These are phyloP conservation scores for Cutaneotrichosporon sp. DNA, from an alignment of 1,284 basidiomycete species.

Conservation along the genomic window DNA sequence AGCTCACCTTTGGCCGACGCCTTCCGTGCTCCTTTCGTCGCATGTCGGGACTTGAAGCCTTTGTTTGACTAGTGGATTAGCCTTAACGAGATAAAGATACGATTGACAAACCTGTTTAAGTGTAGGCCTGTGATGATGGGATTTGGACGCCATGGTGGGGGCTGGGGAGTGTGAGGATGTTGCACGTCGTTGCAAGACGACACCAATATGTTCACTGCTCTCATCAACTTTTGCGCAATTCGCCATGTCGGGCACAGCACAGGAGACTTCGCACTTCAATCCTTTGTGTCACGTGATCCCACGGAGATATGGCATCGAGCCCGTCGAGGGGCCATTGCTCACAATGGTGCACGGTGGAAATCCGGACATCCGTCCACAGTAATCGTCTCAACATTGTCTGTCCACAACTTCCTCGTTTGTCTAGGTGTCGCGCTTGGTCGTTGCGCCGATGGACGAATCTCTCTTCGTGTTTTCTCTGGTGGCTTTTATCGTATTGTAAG, in stretches of 20 bases:
- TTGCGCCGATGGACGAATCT: conserved; percentile 39
- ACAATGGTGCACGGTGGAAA: no score
- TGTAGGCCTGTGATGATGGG: conserved; percentile 67
- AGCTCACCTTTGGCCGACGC: conserved; percentile 70
- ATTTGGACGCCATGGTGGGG: conserved; percentile 21
- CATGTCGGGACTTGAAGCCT: conserved; percentile 80
- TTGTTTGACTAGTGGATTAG: conserved; percentile 65
- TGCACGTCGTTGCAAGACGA: neutral
- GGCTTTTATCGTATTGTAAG: conserved; percentile 33
- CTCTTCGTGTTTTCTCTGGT: conserved; percentile 36
- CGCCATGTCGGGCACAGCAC: no score
- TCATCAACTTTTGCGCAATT: neutral
- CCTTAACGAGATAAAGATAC: neutral
- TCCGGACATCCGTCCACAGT: no score
- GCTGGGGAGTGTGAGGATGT: neutral
- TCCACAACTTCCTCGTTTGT: no score
- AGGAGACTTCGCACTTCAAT: no score
- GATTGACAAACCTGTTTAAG: conserved; percentile 67
- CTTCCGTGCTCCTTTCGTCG: conserved; percentile 71
- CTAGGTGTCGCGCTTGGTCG: no score
- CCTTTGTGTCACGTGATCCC: no score
- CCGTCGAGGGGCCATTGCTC: no score
- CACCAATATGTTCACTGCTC: no score
- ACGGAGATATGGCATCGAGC: no score
- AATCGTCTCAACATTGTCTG: no score